Evolutionary conservation across 1,284 basidiomycete genomes (phyloP), one percentile per base, ranked within the genome.

Genomic region (Marasmius oreades): DNA sequence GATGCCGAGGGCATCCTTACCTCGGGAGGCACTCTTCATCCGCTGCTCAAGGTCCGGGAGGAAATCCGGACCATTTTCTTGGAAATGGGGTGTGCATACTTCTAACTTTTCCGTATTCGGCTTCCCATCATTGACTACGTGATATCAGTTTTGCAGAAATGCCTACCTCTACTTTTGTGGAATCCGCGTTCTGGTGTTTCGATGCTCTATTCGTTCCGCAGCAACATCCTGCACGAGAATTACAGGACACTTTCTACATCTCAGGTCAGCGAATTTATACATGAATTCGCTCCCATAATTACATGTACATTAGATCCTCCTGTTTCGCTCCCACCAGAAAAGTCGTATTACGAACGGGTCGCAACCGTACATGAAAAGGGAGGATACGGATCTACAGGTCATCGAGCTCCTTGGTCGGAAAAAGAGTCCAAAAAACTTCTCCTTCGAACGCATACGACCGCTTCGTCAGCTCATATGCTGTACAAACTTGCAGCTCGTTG

Each of bases 101-200:
- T 53, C 37, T 44, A 22, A 56, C 31, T 10, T 39, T 55, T n/a
- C 44, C 10, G 8, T 36, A 20, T 10, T 31, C 54, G 28, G 11
- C 36, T n/a, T 53, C 52, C 8, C 54, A 18, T 20, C 37, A 7
- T 26, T n/a, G n/a, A n/a, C 54, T 51, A 26, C 33, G 18, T 24
- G 7, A 5, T 39, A 2, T 16, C 63, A 96, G 95, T 14, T 99
- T 99, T 76, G 89, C 94, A 56, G 97, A 99, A 75, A 99, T 99
- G 97, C 95, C 96, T 5, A 98, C 97, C n/a, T 88, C 90, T 59
- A 88, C 90, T 58, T 99, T 95, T 70, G 95, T 99, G 58, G 97
- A 99, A 73, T 97, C 94, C 24, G 91, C 91, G 34, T 99, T 99
- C 84, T 99, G 97, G 97, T 98, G 96, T 71, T 99, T 99, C 73